phyloP scores from a whole-genome alignment of 306 rosid genomes.

The Cucurbita pepo region DNA sequence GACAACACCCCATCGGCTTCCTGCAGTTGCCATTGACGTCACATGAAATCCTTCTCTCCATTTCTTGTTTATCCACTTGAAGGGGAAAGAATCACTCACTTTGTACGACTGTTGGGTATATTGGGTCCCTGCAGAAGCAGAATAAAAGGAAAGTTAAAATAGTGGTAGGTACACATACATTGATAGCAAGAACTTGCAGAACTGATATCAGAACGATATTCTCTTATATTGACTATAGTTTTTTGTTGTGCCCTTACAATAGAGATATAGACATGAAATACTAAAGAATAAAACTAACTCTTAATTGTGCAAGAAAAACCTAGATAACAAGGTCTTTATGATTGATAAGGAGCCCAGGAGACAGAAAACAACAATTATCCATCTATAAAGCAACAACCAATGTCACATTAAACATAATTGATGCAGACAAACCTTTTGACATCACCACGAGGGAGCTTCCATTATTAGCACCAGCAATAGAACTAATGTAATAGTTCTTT shows the following conservation, averaged over 20 bases:
- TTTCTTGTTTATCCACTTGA: constrained; percentile 94
- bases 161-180: neutral
- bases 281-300: neutral
- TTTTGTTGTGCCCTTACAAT: neutral
- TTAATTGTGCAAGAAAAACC: neutral
- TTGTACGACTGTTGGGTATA: constrained; percentile 95
- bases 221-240: too few species aligned
- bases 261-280: neutral
- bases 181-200: neutral
- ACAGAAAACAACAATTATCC: neutral
- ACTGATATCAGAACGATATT: neutral
- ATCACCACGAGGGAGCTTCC: constrained; percentile 61
- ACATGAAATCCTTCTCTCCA: constrained; percentile 98
- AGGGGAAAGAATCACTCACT: constrained; percentile 97
- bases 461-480: constrained; percentile 49
- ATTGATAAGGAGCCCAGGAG: neutral
- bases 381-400: neutral
- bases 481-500: constrained; percentile 46
- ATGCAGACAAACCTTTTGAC: constrained; percentile 37
- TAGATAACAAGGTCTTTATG: neutral
- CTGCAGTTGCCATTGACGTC: constrained; percentile 97
- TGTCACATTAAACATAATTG: neutral
- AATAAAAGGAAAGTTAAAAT: neutral
- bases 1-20: constrained; percentile 90
- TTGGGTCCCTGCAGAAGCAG: constrained; percentile 47